phyloP scores from a whole-genome alignment of 78 protist species.

The Dictyostelium capitatum region DNA sequence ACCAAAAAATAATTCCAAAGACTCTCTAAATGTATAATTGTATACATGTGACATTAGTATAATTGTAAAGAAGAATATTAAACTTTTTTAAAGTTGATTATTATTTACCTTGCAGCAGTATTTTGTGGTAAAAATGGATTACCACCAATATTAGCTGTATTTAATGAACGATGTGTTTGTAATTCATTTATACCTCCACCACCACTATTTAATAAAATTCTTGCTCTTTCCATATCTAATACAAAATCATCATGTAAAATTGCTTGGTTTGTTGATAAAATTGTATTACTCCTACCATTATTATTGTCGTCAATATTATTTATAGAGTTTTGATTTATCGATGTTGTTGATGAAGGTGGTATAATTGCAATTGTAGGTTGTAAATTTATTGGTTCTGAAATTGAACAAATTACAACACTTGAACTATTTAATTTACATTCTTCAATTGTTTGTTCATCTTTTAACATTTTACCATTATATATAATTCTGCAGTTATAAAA shows the following conservation, averaged over 20 bases:
- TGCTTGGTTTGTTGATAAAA: no score
- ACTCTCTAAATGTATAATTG: not conserved
- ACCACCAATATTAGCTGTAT: no score
- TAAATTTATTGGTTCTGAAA: not conserved
- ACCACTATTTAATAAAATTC: not conserved
- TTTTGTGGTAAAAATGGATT: not conserved
- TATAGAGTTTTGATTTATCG: not conserved
- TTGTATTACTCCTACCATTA: not conserved
- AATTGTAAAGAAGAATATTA: not conserved
- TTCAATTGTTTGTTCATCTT: constrained; percentile 11
- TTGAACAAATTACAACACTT: constrained; percentile 34
- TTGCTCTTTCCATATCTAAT: constrained; percentile 32
- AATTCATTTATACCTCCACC: not conserved
- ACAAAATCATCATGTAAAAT: constrained; percentile 11
- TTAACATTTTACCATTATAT: constrained; percentile 28
- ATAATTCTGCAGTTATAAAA: not conserved
- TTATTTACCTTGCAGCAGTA: constrained; percentile 15
- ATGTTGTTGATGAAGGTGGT: not conserved
- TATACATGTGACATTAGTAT: not conserved
- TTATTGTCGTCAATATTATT: not conserved
- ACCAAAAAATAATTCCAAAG: constrained; percentile 36
- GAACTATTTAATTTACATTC: not conserved
- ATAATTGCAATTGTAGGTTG: not conserved
- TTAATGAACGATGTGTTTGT: not conserved
- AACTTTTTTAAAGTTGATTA: not conserved